Conservation (phyloP, 164 flowering plant genomes). For the Chimonanthus praecox region DNA sequence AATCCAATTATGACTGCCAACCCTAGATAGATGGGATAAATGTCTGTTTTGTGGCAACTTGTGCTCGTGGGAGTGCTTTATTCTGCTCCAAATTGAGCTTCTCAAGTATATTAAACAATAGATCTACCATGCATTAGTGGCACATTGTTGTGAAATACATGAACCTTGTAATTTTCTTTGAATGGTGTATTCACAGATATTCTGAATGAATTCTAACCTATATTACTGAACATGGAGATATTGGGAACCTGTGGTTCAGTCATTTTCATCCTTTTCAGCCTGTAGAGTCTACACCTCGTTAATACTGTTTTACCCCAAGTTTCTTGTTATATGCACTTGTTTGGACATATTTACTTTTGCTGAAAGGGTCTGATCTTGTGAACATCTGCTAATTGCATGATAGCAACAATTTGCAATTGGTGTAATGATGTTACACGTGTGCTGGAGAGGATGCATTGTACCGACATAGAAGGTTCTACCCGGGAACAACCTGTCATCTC, state of each 20-base stretch:
- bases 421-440: constrained; percentile 85
- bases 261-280: background rate
- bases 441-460: constrained; percentile 63
- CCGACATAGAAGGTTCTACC: constrained; percentile 10
- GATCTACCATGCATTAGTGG: background rate
- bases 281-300: background rate
- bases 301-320: background rate
- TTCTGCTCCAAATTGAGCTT: background rate
- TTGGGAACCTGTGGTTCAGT: background rate
- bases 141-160: background rate
- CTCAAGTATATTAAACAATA: background rate
- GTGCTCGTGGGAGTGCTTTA: background rate
- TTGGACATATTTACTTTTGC: background rate
- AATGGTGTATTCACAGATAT: background rate
- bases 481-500: constrained; percentile 9
- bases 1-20: no score
- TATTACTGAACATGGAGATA: background rate
- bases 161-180: background rate
- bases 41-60: no score
- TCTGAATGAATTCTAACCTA: background rate
- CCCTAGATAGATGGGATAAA: no score
- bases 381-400: background rate
- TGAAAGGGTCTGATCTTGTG: background rate
- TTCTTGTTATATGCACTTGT: background rate
- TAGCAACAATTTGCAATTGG: constrained; percentile 86